These are phyloP conservation scores for Nakaseomyces glabratus DNA, from an alignment of 1,139 yeast genomes.

Conservation along the genomic window DNA sequence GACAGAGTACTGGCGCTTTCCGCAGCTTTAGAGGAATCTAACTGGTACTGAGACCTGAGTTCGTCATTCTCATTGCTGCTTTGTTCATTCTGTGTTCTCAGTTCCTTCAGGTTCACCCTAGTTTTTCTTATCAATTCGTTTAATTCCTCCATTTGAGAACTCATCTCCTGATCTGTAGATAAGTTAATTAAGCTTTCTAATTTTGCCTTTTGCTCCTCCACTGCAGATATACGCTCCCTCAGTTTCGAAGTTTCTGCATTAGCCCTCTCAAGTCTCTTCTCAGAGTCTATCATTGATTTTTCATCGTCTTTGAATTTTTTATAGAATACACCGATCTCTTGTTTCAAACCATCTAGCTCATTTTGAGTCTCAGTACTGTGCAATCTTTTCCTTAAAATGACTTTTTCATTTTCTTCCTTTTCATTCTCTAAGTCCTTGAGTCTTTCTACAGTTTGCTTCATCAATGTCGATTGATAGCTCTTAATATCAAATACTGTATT, in stretches of 20 bases:
- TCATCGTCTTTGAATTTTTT: conserved; percentile 40
- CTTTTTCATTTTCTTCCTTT: conserved; percentile 23
- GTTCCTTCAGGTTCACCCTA: conserved; percentile 12
- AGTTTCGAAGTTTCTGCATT: conserved; percentile 33
- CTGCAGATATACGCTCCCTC: conserved; percentile 11
- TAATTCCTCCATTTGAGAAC: not conserved
- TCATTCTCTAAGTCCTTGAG: conserved; percentile 33
- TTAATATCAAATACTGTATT: conserved; percentile 26
- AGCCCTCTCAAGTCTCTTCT: conserved; percentile 40
- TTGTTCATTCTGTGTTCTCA: conserved; percentile 29
- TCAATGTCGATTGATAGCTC: conserved; percentile 37
- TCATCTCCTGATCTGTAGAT: not conserved
- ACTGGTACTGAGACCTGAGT: conserved; percentile 44
- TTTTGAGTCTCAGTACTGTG: conserved; percentile 45
- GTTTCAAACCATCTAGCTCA: conserved; percentile 41
- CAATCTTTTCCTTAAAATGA: conserved; percentile 33
- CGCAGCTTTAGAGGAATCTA: conserved; percentile 47
- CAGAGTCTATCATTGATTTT: conserved; percentile 41
- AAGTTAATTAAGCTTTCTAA: conserved; percentile 9
- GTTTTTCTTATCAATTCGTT: not conserved
- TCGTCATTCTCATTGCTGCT: conserved; percentile 35
- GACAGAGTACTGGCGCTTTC: conserved; percentile 21
- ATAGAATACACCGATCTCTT: conserved; percentile 41
- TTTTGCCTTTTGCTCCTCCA: conserved; percentile 11
- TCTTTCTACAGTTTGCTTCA: conserved; percentile 36